Base-by-base conservation (phyloP, 2,329 filamentous ascomycete genomes). In the Sclerotinia spermophila region DNA sequence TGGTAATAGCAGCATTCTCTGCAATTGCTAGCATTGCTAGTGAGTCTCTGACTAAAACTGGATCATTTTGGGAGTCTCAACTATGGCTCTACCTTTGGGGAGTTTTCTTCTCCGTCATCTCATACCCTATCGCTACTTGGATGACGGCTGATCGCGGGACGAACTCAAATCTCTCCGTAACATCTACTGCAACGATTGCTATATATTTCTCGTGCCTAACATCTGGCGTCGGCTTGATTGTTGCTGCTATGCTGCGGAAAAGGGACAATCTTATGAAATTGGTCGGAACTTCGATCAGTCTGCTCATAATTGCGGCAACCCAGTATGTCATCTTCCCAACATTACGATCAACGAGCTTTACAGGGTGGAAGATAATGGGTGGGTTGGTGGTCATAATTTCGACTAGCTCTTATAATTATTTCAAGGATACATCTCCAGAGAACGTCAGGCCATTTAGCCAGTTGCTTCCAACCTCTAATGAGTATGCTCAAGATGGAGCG, bases 391-490 rank as follows among this genome's bases (percentile, higher is more conserved):
- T 76, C 33, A 58, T 67, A 11, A 15, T 72, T 15, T 68, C 68
- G 19, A 75, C 73, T 2, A 73, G 72, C 68, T 73, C 64, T 35
- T 76, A 76, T n/a, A 75, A 75, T 51, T 59, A 73, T 64, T 76
- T 73, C 24, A 75, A 71, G 30, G 69, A 70, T 30, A 65, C 48
- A 5, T 68, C 66, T 5, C n/a, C 62, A 6, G 62, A 66, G 15
- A 38, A 24, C 8, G n/a, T 19, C 35, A 30, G 1, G 40, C 40
- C 21, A 17, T 27, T 55, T 2, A 53, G 48, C 11, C 62, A 51
- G 33, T 7, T 53, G 1, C 62, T 65, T 53, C 45, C 45, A 24
- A 40, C 17, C 5, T 65, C 62, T 7, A 53, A 53, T 35, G 45
- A 53, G 24, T 21, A 40, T 13, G 24, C 17, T 21, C 17, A 55